These are phyloP conservation scores for Vitis hybrid DNA, from an alignment of 177 flowering plant genomes.

Conservation along the genomic window DNA sequence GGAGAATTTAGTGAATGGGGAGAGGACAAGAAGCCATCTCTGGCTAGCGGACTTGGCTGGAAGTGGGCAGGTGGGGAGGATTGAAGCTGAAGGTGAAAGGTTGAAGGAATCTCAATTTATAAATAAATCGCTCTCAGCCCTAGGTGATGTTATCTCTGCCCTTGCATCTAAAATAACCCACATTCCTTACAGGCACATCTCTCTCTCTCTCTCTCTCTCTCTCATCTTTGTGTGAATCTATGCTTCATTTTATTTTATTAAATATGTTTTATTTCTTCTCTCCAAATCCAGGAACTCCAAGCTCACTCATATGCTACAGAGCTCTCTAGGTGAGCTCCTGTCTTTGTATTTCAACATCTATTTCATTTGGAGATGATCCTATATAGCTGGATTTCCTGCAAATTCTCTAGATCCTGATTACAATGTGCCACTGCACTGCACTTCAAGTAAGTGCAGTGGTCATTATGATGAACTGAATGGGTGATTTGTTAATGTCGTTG, in stretches of 20 bases:
- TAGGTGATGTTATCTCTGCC: constrained; percentile 90
- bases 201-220: constrained; percentile 17
- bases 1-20: constrained; percentile 63
- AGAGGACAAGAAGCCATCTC: constrained; percentile 70
- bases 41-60: constrained; percentile 96
- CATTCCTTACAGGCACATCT: constrained; percentile 70
- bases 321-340: constrained; percentile 68
- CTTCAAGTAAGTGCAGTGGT: too few species aligned
- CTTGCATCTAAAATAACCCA: constrained; percentile 80
- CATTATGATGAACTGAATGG: too few species aligned
- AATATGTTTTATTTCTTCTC: background rate
- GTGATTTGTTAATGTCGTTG: too few species aligned
- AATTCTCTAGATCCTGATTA: background rate
- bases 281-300: constrained; percentile 71
- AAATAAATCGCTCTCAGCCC: constrained; percentile 84
- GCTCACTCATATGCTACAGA: constrained; percentile 91
- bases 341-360: background rate
- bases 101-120: constrained; percentile 89
- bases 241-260: background rate
- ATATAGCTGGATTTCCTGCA: background rate
- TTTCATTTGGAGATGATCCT: background rate
- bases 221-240: background rate
- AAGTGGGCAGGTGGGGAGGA: constrained; percentile 85
- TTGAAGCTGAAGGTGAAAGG: constrained; percentile 88
- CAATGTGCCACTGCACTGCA: too few species aligned